Evolutionary conservation across 441 rosid species (phyloP).

Genomic region (Croton setiger): DNA sequence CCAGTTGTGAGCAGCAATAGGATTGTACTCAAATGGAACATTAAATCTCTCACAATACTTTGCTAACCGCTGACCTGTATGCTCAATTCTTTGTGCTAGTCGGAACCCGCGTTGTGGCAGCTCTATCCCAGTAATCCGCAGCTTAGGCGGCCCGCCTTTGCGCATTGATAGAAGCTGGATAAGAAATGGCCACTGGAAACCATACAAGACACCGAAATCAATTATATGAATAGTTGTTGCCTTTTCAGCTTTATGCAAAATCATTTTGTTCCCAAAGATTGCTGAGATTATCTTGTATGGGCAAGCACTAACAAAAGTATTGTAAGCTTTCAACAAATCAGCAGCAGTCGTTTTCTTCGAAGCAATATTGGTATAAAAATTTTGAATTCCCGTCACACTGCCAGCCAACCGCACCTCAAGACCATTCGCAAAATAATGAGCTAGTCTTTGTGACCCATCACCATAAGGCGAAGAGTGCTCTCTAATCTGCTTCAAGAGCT

Average conservation of each 20-base stretch:
- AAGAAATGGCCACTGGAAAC: conserved; percentile 84
- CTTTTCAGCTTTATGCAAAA: conserved; percentile 40
- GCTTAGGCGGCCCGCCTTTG: conserved; percentile 45
- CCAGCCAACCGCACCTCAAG: conserved; percentile 75
- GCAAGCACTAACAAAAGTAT: conserved; percentile 41
- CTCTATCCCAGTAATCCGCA: conserved; percentile 83
- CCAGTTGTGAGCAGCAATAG: conserved; percentile 59
- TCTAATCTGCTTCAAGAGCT: conserved; percentile 57
- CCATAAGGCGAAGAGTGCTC: conserved; percentile 59
- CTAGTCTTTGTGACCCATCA: conserved; percentile 67
- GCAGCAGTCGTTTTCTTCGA: conserved; percentile 44
- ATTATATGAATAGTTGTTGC: conserved; percentile 62
- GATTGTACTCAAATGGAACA: conserved; percentile 66
- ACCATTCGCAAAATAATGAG: conserved; percentile 60
- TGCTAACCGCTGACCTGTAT: conserved; percentile 64
- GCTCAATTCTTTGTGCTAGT: conserved; percentile 56
- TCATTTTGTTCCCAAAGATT: conserved; percentile 43
- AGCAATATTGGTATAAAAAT: conserved; percentile 27
- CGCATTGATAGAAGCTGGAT: conserved; percentile 44
- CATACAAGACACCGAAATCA: conserved; percentile 71
- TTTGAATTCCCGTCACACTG: conserved; percentile 31
- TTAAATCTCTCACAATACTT: conserved; percentile 60
- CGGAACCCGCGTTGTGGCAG: conserved; percentile 63
- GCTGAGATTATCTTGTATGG: conserved; percentile 59
- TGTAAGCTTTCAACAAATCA: conserved; percentile 61